Evolutionary conservation across 768 basidiomycete genomes (phyloP).

Genomic region (Suillus subalutaceus): DNA sequence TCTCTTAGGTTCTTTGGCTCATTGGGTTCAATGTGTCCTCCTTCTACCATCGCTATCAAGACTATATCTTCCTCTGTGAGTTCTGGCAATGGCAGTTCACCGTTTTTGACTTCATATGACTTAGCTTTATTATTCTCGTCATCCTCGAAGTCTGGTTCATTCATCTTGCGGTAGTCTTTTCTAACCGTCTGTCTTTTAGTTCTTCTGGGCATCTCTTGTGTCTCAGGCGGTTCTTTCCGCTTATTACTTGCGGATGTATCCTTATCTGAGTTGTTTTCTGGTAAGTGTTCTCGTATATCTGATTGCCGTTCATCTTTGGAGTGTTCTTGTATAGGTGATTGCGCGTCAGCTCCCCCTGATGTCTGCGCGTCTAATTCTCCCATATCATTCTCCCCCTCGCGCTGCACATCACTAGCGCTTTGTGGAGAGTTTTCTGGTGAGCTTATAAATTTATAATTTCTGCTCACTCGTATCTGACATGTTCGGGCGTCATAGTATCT

Average conservation of each 20-base stretch:
- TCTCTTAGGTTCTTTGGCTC: neutral
- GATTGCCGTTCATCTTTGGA: no score
- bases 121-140: no score
- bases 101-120: no score
- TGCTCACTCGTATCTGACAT: neutral
- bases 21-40: neutral
- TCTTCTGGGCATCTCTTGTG: neutral
- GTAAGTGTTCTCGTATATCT: neutral
- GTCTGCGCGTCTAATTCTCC: neutral
- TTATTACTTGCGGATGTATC: neutral
- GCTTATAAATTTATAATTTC: constrained; percentile 3
- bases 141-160: constrained; percentile 3
- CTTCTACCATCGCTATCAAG: no score
- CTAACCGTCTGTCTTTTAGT: neutral
- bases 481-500: constrained; percentile 17
- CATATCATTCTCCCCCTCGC: neutral
- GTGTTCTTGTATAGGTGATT: no score
- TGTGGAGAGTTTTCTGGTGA: no score
- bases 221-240: neutral
- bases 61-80: neutral
- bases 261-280: no score
- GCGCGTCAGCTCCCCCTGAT: no score
- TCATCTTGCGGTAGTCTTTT: neutral
- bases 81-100: neutral
- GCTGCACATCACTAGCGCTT: neutral